Evolutionary conservation across 1,139 yeast species (phyloP).

Genomic region (Debaryomyces sp.): DNA sequence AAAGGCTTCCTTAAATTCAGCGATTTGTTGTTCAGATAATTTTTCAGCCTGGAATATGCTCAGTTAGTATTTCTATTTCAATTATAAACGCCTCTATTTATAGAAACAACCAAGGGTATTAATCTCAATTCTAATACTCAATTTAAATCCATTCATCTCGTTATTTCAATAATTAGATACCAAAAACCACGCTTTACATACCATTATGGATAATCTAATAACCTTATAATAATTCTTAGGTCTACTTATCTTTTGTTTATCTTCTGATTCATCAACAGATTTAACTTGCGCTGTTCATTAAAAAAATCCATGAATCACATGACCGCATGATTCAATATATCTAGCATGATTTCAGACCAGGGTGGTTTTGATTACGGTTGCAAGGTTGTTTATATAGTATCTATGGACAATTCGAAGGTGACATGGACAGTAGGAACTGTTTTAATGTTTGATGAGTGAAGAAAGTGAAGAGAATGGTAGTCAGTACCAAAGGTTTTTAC

Average conservation of each 20-base stretch:
- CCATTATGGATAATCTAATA: conserved; percentile 1
- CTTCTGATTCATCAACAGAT: neutral
- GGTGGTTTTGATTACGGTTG: neutral
- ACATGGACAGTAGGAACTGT: neutral
- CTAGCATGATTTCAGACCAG: neutral
- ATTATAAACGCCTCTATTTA: neutral
- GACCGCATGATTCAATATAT: neutral
- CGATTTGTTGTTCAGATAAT: conserved; percentile 92
- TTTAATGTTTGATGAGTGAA: conserved; percentile 2
- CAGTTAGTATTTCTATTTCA: conserved; percentile 1
- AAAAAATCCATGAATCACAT: conserved; percentile 1
- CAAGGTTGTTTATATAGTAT: neutral
- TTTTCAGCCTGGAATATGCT: conserved; percentile 61
- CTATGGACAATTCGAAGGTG: neutral
- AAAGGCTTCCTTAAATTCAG: conserved; percentile 97
- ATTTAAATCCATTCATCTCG: neutral
- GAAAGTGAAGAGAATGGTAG: conserved; percentile 4
- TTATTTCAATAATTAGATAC: neutral
- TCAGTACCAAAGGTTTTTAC: conserved; percentile 28
- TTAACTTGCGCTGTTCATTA: conserved; percentile 3
- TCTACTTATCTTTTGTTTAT: conserved; percentile 1
- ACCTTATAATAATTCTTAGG: neutral
- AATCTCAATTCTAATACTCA: neutral
- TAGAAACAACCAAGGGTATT: neutral
- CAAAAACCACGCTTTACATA: neutral